These are phyloP conservation scores for Hypoxylon crocopeplum DNA, from an alignment of 495 filamentous ascomycete genomes.

Conservation along the genomic window DNA sequence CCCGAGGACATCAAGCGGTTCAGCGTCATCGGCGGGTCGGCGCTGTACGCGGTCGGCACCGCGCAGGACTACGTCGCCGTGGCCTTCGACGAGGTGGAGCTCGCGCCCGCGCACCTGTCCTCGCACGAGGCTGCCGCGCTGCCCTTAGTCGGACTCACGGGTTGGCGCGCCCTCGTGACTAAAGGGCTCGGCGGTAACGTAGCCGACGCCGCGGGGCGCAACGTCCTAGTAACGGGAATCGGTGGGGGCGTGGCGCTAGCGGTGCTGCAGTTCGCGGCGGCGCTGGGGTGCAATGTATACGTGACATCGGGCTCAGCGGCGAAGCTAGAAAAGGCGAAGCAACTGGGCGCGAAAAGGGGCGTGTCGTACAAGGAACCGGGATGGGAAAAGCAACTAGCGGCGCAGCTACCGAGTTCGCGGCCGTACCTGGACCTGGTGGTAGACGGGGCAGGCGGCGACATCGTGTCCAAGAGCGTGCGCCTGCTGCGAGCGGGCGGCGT, in stretches of 20 bases:
- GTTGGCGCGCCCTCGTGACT: slow-evolving; percentile 78
- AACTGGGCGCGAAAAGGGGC: slow-evolving; percentile 72
- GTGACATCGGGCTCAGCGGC: slow-evolving; percentile 70
- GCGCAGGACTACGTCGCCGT: slow-evolving; percentile 74
- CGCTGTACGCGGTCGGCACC: slow-evolving; percentile 67
- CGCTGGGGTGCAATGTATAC: slow-evolving; percentile 68
- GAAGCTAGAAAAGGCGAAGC: slow-evolving; percentile 69
- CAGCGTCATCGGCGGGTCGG: slow-evolving; percentile 76
- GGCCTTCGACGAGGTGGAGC: slow-evolving; percentile 73
- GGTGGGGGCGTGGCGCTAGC: slow-evolving; percentile 80
- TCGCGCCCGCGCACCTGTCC: slow-evolving; percentile 72
- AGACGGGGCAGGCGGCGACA: slow-evolving; percentile 79
- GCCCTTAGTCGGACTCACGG: slow-evolving; percentile 84
- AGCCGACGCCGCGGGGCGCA: slow-evolving; percentile 67
- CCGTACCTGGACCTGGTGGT: slow-evolving; percentile 72
- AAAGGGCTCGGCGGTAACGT: slow-evolving; percentile 71
- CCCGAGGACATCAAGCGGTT: slow-evolving; percentile 71
- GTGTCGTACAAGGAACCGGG: slow-evolving; percentile 68
- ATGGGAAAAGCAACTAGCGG: slow-evolving; percentile 73
- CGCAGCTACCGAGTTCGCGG: slow-evolving; percentile 61
- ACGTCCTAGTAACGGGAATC: slow-evolving; percentile 78
- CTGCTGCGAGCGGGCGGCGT: slow-evolving; percentile 70
- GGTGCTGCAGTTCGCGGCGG: slow-evolving; percentile 73
- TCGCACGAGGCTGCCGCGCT: slow-evolving; percentile 79
- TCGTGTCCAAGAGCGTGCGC: slow-evolving; percentile 63